These are phyloP conservation scores for Puccinia coronata DNA, from an alignment of 1,284 basidiomycete genomes.

Conservation along the genomic window DNA sequence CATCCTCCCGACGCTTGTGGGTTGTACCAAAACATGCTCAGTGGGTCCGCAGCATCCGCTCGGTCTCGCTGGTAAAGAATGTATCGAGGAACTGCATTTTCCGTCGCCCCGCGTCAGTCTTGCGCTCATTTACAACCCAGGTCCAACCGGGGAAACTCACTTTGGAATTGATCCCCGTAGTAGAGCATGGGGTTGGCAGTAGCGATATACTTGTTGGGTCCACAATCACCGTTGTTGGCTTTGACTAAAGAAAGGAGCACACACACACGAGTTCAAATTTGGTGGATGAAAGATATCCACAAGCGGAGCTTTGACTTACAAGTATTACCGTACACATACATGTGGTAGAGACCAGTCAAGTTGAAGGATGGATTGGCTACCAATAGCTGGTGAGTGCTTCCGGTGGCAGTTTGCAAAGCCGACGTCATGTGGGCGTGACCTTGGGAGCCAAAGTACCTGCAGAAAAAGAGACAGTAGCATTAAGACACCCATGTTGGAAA, in stretches of 20 bases:
- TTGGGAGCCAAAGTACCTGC: slow-evolving; percentile 68
- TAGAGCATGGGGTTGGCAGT: slow-evolving; percentile 74
- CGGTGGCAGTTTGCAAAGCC: slow-evolving; percentile 79
- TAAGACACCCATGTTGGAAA: slow-evolving; percentile 73
- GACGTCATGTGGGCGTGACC: slow-evolving; percentile 89
- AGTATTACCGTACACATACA: slow-evolving; percentile 64
- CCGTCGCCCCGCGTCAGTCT: not conserved
- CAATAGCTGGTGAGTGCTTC: slow-evolving; percentile 76
- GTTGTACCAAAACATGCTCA: slow-evolving; percentile 98
- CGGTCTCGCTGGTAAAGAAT: slow-evolving; percentile 91
- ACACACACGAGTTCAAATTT: no score
- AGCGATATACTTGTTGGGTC: slow-evolving; percentile 89
- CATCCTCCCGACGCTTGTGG: slow-evolving; percentile 78
- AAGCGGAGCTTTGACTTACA: slow-evolving; percentile 11
- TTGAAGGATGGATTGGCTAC: slow-evolving; percentile 70
- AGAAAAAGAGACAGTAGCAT: slow-evolving; percentile 56
- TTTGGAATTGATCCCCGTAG: slow-evolving; percentile 69
- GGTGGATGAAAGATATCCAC: no score
- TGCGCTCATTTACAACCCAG: not conserved
- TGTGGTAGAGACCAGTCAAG: slow-evolving; percentile 83
- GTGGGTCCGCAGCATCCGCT: slow-evolving; percentile 81
- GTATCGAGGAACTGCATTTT: slow-evolving; percentile 65
- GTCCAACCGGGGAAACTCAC: slow-evolving; percentile 51
- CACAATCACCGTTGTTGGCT: slow-evolving; percentile 66
- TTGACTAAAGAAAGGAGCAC: slow-evolving; percentile 25